A percentile compares a stretch with the other conserved stretches of the same genome.
phyloP scores from a whole-genome alignment of 1,284 basidiomycete species.

The Cutaneotrichosporon sp. region DNA sequence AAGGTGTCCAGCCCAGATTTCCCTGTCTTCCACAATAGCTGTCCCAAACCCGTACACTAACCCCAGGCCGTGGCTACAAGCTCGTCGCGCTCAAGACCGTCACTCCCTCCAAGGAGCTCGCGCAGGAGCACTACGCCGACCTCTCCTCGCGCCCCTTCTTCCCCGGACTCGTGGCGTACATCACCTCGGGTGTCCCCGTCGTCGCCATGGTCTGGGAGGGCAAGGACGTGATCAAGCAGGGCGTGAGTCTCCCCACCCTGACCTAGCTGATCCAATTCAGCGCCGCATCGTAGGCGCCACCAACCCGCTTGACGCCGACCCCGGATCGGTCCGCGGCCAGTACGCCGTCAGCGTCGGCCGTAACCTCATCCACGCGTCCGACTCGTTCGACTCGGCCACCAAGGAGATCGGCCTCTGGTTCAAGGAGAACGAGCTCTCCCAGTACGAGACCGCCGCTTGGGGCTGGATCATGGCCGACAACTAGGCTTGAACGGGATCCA shows the following conservation, averaged over 20 bases:
- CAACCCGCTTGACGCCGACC: conserved; percentile 41
- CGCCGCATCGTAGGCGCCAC: conserved; percentile 50
- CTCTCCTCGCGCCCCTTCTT: conserved; percentile 48
- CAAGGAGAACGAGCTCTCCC: conserved; percentile 54
- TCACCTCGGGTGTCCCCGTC: conserved; percentile 48
- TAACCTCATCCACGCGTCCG: conserved; percentile 56
- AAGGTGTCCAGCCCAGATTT: no score
- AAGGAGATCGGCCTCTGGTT: conserved; percentile 58
- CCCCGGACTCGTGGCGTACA: conserved; percentile 49
- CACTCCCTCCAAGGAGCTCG: conserved; percentile 45
- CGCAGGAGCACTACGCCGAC: conserved; percentile 50
- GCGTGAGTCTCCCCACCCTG: conserved; percentile 30
- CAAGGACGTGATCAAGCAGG: conserved; percentile 50
- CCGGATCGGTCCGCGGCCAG: conserved; percentile 43
- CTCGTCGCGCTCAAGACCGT: conserved; percentile 51
- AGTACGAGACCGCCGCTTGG: conserved; percentile 44
- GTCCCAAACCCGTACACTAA: background rate
- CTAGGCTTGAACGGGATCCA: conserved; percentile 11
- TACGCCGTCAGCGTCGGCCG: conserved; percentile 52
- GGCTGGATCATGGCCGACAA: conserved; percentile 28
- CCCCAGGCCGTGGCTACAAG: conserved; percentile 48
- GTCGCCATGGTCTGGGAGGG: conserved; percentile 45
- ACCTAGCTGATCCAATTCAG: conserved; percentile 19
- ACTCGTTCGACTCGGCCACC: conserved; percentile 56
- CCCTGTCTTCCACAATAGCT: background rate